Evolutionary conservation across 1,139 yeast genomes (phyloP).

Genomic region (Lodderomyces jiufengensis): DNA sequence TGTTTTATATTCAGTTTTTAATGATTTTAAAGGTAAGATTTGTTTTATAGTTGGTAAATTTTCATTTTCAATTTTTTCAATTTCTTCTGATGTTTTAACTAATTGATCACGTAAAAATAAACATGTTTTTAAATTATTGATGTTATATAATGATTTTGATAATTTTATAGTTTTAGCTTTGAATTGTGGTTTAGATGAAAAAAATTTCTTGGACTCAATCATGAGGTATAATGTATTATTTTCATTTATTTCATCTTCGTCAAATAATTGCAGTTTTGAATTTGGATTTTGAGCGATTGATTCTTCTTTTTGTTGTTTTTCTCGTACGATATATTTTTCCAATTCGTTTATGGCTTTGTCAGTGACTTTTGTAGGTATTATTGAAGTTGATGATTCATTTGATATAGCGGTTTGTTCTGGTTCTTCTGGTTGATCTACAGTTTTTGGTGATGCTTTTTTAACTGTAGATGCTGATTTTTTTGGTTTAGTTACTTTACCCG

Average conservation of each 20-base stretch:
- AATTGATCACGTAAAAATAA: slow-evolving; percentile 68
- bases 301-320: slow-evolving; percentile 24
- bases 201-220: slow-evolving; percentile 61
- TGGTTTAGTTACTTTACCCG: slow-evolving; percentile 9
- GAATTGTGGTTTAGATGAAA: slow-evolving; percentile 58
- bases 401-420: slow-evolving; percentile 2
- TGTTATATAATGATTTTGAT: slow-evolving; percentile 46
- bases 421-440: neutral
- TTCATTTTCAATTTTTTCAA: slow-evolving; percentile 57
- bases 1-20: slow-evolving; percentile 65
- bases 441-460: slow-evolving; percentile 6
- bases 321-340: slow-evolving; percentile 35
- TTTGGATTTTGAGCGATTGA: slow-evolving; percentile 1
- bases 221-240: slow-evolving; percentile 53
- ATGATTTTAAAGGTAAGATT: slow-evolving; percentile 51
- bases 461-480: slow-evolving; percentile 5
- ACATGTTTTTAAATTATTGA: slow-evolving; percentile 57
- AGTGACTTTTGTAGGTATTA: slow-evolving; percentile 22
- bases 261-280: slow-evolving; percentile 32
- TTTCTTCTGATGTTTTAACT: slow-evolving; percentile 54
- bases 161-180: slow-evolving; percentile 67
- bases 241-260: slow-evolving; percentile 55
- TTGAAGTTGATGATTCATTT: slow-evolving; percentile 5
- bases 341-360: slow-evolving; percentile 52
- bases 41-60: slow-evolving; percentile 45